Evolutionary conservation across 2,329 filamentous ascomycete species (phyloP), one percentile per base, ranked within the genome.

Genomic region (Verticillium nonalfalfae): DNA sequence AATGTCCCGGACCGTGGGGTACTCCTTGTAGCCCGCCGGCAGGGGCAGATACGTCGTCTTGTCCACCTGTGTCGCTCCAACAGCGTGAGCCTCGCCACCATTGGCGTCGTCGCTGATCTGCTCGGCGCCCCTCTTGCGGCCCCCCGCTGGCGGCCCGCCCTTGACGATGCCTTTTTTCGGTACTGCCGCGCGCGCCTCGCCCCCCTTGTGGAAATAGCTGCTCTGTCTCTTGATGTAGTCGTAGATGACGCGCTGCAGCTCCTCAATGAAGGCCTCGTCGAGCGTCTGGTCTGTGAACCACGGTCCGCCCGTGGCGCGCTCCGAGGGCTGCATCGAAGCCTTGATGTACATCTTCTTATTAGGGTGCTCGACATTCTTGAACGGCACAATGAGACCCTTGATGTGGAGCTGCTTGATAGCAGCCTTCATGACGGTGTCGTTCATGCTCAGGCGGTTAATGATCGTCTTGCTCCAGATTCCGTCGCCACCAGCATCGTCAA

Each of bases 261-360:
- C 86, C 61, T 90, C 87, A 68, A 98, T 93, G 72, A 99, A 91
- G 62, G 90, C 90, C 66, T 90, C 88, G 75, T 99, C 95, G 13
- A 98, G 83, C 66, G 93, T 90, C 59, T 92, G 91, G 65, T 97
- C 93, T 7, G 91, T 93, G 74, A 95, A 97, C 91, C 94, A 99
- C 9, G 92, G 90, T 1, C 95, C 95, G 57, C 95, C 95, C 0
- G 93, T 96, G 56, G 96, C 91, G 64, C 95, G 90, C 64, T 97
- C 93, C 60, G 89, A 91, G 0, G 95, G 94, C 11, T 87, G 86
- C 63, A 99, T 84, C 65, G 89, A 88, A 60, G 89, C 86, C 70
- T 97, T 88, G 83, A 99, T 96, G 81, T 95, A 99, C 84, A 96
- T 97, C 77, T 96, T 97, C 72, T 95, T 90, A 67, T 89, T 90